Conservation (phyloP, 2,329 filamentous ascomycete species). For the Leptographium wingfieldii region DNA sequence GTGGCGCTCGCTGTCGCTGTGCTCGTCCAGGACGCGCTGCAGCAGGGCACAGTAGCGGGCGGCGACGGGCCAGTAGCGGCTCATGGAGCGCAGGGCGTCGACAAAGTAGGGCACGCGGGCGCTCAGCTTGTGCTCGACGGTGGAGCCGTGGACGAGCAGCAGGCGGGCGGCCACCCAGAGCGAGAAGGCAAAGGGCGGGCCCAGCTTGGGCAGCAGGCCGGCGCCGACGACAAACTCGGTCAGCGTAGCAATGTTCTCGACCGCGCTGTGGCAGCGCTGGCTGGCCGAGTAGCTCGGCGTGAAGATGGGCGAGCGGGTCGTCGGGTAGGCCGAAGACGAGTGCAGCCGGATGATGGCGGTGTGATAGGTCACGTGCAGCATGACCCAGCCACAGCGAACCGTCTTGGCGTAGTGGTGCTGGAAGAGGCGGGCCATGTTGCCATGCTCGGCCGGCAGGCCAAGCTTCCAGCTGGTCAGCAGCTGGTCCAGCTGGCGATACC, state of each 20-base stretch:
- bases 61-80: slow-evolving; percentile 74
- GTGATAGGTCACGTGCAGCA: slow-evolving; percentile 83
- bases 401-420: slow-evolving; percentile 54
- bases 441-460: slow-evolving; percentile 68
- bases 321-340: slow-evolving; percentile 86
- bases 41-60: slow-evolving; percentile 70
- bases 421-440: slow-evolving; percentile 70
- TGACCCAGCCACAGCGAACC: slow-evolving; percentile 74
- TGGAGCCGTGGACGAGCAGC: slow-evolving; percentile 79
- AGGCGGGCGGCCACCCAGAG: slow-evolving; percentile 85
- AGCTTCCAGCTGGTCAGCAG: slow-evolving; percentile 75
- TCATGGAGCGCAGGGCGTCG: slow-evolving; percentile 68
- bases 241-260: slow-evolving; percentile 68
- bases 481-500: slow-evolving; percentile 74
- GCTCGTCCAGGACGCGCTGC: slow-evolving; percentile 74
- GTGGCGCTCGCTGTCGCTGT: slow-evolving; percentile 62
- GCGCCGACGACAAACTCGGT: slow-evolving; percentile 68
- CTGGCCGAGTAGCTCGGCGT: slow-evolving; percentile 77
- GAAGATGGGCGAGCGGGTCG: slow-evolving; percentile 77
- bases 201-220: slow-evolving; percentile 64
- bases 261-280: slow-evolving; percentile 70
- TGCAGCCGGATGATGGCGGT: slow-evolving; percentile 83
- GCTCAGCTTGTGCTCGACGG: slow-evolving; percentile 71
- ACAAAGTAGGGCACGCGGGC: slow-evolving; percentile 73
- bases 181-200: slow-evolving; percentile 83